Percentiles rank a stretch among this genome's conserved stretches.
Conservation (phyloP, 179 eudicot genomes). For the Carnegiea gigantea region DNA sequence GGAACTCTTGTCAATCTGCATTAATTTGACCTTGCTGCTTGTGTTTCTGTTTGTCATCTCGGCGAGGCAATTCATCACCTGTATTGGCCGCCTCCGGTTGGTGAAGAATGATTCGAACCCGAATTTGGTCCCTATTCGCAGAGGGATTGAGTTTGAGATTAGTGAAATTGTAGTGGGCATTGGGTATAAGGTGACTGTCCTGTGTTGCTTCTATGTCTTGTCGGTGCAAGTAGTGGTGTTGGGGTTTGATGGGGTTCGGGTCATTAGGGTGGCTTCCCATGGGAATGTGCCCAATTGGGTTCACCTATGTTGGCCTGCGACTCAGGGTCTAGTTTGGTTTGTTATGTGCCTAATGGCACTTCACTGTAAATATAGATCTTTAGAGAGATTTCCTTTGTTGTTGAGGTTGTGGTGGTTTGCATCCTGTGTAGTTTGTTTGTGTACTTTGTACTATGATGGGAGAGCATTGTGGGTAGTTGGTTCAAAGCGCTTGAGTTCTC, state of each 20-base stretch:
- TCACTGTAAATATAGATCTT: conserved; percentile 58
- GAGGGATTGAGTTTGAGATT: conserved; percentile 44
- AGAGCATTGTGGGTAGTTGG: conserved; percentile 51
- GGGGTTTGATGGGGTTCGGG: conserved; percentile 64
- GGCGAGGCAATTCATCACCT: conserved; percentile 52
- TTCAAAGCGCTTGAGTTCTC: conserved; percentile 54
- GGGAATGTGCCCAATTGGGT: conserved; percentile 52
- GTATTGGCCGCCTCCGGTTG: conserved; percentile 60
- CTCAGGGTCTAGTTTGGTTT: conserved; percentile 80
- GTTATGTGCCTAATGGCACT: conserved; percentile 69
- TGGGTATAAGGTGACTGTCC: conserved; percentile 49
- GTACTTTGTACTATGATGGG: conserved; percentile 63
- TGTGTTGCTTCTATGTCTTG: conserved; percentile 76
- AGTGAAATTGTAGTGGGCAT: conserved; percentile 48
- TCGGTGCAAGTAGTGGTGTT: conserved; percentile 60
- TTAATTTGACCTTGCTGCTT: conserved; percentile 66
- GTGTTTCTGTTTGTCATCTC: conserved; percentile 68
- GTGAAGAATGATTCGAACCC: conserved; percentile 59
- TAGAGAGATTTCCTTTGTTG: conserved; percentile 68
- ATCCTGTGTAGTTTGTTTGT: conserved; percentile 62
- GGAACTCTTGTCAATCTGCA: conserved; percentile 66
- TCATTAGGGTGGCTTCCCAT: conserved; percentile 48
- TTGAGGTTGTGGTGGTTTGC: conserved; percentile 84
- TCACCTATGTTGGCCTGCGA: conserved; percentile 57
- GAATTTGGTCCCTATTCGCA: conserved; percentile 37